These are phyloP conservation scores for Dichotomopilus funicola DNA, from an alignment of 2,329 filamentous ascomycete genomes.

Conservation along the genomic window DNA sequence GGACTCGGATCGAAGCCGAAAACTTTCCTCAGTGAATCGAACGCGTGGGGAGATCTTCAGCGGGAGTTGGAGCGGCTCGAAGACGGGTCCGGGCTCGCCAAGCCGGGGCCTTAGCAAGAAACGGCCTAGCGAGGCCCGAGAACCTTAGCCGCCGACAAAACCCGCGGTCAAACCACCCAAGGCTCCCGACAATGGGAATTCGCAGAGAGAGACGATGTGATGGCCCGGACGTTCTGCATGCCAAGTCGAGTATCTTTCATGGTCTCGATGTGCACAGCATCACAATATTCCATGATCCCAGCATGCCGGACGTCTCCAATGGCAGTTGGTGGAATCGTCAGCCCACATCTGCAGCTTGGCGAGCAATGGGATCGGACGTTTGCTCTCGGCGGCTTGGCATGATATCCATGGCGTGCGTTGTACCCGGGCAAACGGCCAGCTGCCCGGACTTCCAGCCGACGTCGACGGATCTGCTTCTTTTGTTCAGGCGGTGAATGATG, in stretches of 20 bases:
- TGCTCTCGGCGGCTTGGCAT: conserved; percentile 4
- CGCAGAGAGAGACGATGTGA: too few species aligned
- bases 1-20: too few species aligned
- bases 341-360: conserved; percentile 4
- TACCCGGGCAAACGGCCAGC: not conserved
- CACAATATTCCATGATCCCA: too few species aligned
- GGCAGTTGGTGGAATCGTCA: conserved; percentile 1
- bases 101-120: conserved; percentile 9
- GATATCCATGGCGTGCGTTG: not conserved
- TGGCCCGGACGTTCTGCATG: not conserved
- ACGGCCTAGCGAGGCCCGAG: not conserved
- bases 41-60: too few species aligned
- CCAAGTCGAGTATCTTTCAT: not conserved
- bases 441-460: not conserved
- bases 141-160: not conserved
- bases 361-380: not conserved
- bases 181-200: too few species aligned
- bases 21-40: too few species aligned
- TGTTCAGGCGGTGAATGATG: too few species aligned
- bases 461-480: too few species aligned
- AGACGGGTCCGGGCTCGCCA: not conserved
- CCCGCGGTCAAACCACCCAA: too few species aligned
- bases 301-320: not conserved
- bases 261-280: too few species aligned
- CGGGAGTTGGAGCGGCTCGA: too few species aligned